Percentiles rank a stretch among this genome's conserved stretches.
Evolutionary conservation across 2,329 filamentous ascomycete species (phyloP).

Genomic region (Neonectria sp.): DNA sequence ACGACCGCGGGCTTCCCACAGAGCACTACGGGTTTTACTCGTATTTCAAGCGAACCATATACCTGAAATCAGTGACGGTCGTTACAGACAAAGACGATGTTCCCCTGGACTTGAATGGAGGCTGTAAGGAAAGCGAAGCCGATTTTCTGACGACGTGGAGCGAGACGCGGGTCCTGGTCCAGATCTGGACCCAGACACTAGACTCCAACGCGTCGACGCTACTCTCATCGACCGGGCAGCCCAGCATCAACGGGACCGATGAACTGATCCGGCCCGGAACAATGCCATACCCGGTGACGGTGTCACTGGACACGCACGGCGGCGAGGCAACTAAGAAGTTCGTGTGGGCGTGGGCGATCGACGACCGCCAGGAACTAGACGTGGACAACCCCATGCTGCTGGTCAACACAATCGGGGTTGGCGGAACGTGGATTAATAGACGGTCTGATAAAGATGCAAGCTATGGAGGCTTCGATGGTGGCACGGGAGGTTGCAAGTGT

Average conservation of each 20-base stretch:
- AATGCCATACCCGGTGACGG: constrained; percentile 75
- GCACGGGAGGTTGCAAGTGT: constrained; percentile 74
- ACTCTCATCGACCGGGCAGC: constrained; percentile 48
- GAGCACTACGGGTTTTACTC: constrained; percentile 97
- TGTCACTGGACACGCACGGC: constrained; percentile 75
- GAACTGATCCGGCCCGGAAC: constrained; percentile 65
- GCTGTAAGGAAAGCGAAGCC: constrained; percentile 67
- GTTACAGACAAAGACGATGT: constrained; percentile 60
- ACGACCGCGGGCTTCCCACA: constrained; percentile 82
- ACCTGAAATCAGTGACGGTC: constrained; percentile 74
- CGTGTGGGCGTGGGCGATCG: constrained; percentile 68
- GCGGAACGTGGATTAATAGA: constrained; percentile 69
- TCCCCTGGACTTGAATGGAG: constrained; percentile 69
- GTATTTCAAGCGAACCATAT: constrained; percentile 91
- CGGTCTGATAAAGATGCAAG: constrained; percentile 59
- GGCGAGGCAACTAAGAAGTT: constrained; percentile 68
- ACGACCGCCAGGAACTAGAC: constrained; percentile 62
- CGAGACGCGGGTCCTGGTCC: constrained; percentile 74
- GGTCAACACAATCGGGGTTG: constrained; percentile 64
- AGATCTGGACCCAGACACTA: constrained; percentile 73
- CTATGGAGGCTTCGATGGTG: constrained; percentile 75
- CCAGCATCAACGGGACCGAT: constrained; percentile 45
- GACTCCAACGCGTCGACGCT: constrained; percentile 61
- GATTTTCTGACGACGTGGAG: constrained; percentile 71
- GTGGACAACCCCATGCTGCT: constrained; percentile 61